These are phyloP conservation scores for Podospora sp. DNA, from an alignment of 495 filamentous ascomycete genomes.

Conservation along the genomic window DNA sequence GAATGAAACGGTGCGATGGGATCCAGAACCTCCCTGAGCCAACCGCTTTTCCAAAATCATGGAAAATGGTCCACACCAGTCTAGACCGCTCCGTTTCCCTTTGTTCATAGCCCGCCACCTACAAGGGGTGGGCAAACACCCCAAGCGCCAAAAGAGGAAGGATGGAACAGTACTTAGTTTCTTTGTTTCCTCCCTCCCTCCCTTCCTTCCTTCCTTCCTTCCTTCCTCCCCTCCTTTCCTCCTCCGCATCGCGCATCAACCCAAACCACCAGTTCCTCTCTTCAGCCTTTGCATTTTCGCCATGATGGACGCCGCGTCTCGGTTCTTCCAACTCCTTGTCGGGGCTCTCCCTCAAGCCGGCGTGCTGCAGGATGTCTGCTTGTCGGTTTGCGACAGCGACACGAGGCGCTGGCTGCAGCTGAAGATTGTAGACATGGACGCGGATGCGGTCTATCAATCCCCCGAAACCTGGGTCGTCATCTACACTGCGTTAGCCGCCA, in stretches of 20 bases:
- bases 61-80: background rate
- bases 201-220: background rate
- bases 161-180: background rate
- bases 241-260: background rate
- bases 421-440: background rate
- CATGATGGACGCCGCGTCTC: background rate
- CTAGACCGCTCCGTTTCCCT: conserved; percentile 4
- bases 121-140: conserved; percentile 7
- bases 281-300: background rate
- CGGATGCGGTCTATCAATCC: background rate
- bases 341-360: background rate
- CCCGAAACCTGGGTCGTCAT: background rate
- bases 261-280: background rate
- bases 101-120: background rate
- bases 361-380: background rate
- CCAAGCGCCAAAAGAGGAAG: background rate
- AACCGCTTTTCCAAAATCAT: background rate
- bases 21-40: background rate
- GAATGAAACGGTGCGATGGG: too few relatives aligned
- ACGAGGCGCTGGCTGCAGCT: conserved; percentile 8
- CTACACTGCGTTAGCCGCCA: conserved; percentile 2
- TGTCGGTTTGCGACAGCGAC: conserved; percentile 2
- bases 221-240: background rate
- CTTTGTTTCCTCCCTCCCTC: conserved; percentile 2
- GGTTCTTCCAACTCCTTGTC: background rate